Base-by-base conservation (phyloP, 257 asterid species). In the Capsicum chinense region DNA sequence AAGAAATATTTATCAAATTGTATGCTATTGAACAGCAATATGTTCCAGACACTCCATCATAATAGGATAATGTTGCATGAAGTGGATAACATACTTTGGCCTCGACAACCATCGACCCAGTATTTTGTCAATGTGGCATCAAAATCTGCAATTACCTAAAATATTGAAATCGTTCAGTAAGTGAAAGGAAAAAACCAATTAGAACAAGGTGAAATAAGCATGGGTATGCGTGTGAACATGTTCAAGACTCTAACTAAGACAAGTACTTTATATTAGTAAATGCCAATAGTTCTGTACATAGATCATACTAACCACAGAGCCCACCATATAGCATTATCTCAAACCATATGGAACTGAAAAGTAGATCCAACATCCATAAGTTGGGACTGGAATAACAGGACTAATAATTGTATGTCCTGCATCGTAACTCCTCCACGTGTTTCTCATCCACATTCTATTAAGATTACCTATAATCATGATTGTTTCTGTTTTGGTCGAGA, bases 111-210 rank as follows among this genome's bases (percentile, higher is more conserved):
- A 76, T 92, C 89, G 7, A 95, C 68, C 97, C 93, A 79, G 78
- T 91, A 95, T 89, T 90, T 94, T 58, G 98, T 95, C 62, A 95
- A 89, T 17, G 99, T 95, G 84, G 90, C 97, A 87, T 95, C 99
- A 85, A 95, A 95, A 90, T 95, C 99, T 62, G 98, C 99, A 92
- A 95, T 92, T 83, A 93, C 97, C 95, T 92, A 89, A 60, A 5
- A 44, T 67, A 17, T 9, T n/a, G 44, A 42, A 33, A 42, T 17
- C 42, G 17, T 37, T 39, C 9, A 48, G 56, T 21, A 58, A 39
- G 21, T 56, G 56, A 21, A 80, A 57, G 66, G 80, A n/a, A 83
- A 83, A 16, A 85, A 13, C 21, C 60, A 50, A 50, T 48, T 6
- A 74, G 81, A 74, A 50, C 62, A 74, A 50, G 42, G 62, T 74